Percentiles rank a stretch among this genome's conserved stretches.
Evolutionary conservation across 768 basidiomycete genomes (phyloP).

Genomic region (Auriscalpium orientale): DNA sequence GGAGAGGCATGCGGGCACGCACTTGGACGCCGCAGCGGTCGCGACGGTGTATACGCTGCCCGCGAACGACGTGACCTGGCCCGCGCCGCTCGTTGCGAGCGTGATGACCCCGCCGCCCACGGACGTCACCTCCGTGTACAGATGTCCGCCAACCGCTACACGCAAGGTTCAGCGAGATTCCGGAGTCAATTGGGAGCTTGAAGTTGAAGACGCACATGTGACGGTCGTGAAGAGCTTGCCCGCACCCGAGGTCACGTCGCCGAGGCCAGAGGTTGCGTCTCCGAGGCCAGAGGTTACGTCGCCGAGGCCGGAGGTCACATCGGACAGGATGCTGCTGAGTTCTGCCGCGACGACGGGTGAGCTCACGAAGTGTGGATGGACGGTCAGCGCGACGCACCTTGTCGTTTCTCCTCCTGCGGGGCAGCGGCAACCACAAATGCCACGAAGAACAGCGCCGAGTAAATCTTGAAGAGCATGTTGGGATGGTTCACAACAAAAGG

Average conservation of each 20-base stretch:
- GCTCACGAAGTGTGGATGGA: no score
- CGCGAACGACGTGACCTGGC: slow-evolving; percentile 10
- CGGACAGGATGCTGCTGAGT: no score
- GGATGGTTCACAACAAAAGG: neutral
- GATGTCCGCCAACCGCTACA: slow-evolving; percentile 7
- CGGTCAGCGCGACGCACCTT: neutral
- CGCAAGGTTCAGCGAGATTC: neutral
- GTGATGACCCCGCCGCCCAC: slow-evolving; percentile 13
- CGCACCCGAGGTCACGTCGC: neutral
- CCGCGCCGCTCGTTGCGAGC: slow-evolving; percentile 10
- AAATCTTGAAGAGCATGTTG: neutral
- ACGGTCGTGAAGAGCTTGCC: slow-evolving; percentile 2
- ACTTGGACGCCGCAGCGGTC: neutral
- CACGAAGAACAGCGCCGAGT: neutral
- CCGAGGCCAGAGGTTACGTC: neutral
- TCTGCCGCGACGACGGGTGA: no score
- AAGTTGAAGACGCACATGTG: slow-evolving; percentile 9
- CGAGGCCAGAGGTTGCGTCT: slow-evolving; percentile 3
- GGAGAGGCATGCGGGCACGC: neutral
- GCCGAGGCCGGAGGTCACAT: neutral
- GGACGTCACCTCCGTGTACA: slow-evolving; percentile 9
- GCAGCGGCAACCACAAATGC: neutral
- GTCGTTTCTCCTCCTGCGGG: neutral
- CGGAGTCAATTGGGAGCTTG: no score
- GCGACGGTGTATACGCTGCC: slow-evolving; percentile 13